Evolutionary conservation across 495 filamentous ascomycete genomes (phyloP), one percentile per base, ranked within the genome.

Genomic region (Aspergillus cristatus): DNA sequence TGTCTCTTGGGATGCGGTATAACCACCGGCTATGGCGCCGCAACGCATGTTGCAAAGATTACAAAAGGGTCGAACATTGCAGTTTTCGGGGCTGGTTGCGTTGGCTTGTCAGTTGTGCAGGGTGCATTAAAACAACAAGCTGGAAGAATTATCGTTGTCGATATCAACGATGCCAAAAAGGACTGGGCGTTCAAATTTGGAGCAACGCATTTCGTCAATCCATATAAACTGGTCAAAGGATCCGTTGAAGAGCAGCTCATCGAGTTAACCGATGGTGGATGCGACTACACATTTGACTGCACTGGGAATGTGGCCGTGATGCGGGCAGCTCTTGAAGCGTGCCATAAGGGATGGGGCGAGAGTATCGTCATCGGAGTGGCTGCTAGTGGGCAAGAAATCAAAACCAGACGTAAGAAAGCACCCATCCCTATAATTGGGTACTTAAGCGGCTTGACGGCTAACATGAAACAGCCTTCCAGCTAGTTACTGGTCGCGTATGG

Each of bases 201-300:
- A 32, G 91, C 89, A 17, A 97, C 93, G 18, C 76, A 97, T 63
- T 98, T 98, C 50, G 84, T 97, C 41, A 97, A 97, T 70, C 93
- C 91, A 14, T 81, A 77, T 34, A 79, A 84, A 62, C 62, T 95
- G 32, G 75, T 75, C 34, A 62, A 67, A 18, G 76, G 86, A 73
- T 86, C 72, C 38, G 82, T 96, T 41, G 84, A 93, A 60, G 86
- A 93, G 51, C 74, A 85, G 65, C 71, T 98, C 40, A 80, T 96
- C 47, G 91, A 97, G 68, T 86, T 97, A 83, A 98, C 91, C n/a
- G 91, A 98, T 58, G 91, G 91, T 42, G 91, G 91, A 13, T 91
- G 88, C 56, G 91, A 98, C 68, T 98, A 97, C 68, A 98, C 91
- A 33, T 98, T 98, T 56, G 91, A 98, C 68, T 98, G 91, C 70